Percentiles rank a stretch among this genome's conserved stretches.
phyloP scores from a whole-genome alignment of 495 filamentous ascomycete species.

The Talaromyces nanjingensis region DNA sequence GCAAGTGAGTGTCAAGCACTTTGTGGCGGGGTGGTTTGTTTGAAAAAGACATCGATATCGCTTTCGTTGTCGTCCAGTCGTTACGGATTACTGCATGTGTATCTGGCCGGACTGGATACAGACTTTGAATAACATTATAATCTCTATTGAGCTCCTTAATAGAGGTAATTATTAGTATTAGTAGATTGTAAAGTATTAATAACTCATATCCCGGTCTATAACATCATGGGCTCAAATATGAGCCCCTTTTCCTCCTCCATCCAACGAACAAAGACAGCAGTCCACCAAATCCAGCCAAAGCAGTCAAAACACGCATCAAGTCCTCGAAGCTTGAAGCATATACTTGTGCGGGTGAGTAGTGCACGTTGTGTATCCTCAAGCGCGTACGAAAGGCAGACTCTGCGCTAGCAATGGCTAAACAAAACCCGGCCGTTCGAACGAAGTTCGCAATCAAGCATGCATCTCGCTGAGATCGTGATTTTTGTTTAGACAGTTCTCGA shows the following conservation, averaged over 20 bases:
- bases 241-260: not conserved
- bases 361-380: not conserved
- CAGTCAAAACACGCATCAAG: constrained; percentile 1
- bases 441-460: not conserved
- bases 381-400: not conserved
- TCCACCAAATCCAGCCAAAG: constrained; percentile 5
- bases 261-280: not conserved
- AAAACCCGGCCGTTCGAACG: constrained; percentile 1
- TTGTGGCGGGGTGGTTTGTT: not conserved
- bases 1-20: not conserved
- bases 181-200: not conserved
- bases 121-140: not conserved
- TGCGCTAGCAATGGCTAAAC: not conserved
- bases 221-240: not conserved
- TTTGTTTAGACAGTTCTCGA: not conserved
- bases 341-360: not conserved
- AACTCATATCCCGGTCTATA: not conserved
- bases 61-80: not conserved
- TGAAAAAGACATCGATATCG: not conserved
- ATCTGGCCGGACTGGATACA: not conserved
- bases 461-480: not conserved
- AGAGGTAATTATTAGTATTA: not conserved
- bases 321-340: constrained; percentile 2
- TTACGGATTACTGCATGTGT: not conserved
- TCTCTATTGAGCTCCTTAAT: not conserved